Percentiles rank a stretch among this genome's conserved stretches.
phyloP scores from a whole-genome alignment of 176 grass and related monocot genomes.

The Carex parvula region DNA sequence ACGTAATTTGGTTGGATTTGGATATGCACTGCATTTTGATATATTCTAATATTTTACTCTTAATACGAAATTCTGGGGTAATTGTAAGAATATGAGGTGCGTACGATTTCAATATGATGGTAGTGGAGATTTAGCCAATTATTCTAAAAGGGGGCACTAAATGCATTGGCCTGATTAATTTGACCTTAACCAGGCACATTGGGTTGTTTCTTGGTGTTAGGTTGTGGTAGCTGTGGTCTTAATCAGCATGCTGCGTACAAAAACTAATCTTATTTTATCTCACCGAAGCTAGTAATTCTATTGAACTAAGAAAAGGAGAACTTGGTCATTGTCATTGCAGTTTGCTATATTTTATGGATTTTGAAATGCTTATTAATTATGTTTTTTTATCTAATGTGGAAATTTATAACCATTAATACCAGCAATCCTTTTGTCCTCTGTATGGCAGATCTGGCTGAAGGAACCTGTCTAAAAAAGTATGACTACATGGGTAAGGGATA shows the following conservation, averaged over 20 bases:
- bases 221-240: background rate
- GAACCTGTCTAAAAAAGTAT: conserved; percentile 93
- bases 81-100: background rate
- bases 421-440: background rate
- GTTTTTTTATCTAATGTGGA: conserved; percentile 18
- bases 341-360: conserved; percentile 2
- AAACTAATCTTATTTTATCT: background rate
- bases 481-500: conserved; percentile 68
- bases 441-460: conserved; percentile 79
- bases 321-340: background rate
- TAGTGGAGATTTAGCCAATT: background rate
- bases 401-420: background rate
- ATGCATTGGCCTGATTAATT: background rate
- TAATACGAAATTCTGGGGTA: background rate
- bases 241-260: background rate
- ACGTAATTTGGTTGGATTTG: background rate
- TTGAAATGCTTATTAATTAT: conserved; percentile 1
- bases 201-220: background rate
- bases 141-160: background rate
- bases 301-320: background rate
- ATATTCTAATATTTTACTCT: background rate
- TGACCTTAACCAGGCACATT: background rate
- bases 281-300: background rate
- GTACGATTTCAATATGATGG: background rate
- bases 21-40: background rate